phyloP scores from a whole-genome alignment of 1,284 basidiomycete genomes.

The Phellopilus nigrolimitatus region DNA sequence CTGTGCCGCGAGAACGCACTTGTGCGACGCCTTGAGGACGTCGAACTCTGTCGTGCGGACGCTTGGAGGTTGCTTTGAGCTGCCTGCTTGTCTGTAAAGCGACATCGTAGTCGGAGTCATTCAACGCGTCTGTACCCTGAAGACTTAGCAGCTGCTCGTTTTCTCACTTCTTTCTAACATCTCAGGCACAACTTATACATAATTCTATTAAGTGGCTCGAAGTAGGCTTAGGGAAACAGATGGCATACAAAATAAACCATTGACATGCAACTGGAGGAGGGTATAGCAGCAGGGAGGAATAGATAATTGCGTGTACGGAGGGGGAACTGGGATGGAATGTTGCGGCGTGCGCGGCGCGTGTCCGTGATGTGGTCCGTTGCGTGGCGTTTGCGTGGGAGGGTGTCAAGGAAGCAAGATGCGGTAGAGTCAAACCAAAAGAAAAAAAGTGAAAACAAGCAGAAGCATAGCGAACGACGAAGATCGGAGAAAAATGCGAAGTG shows the following conservation, averaged over 20 bases:
- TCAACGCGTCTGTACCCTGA: background rate
- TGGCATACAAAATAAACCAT: too few species aligned
- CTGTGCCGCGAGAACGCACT: constrained; percentile 32
- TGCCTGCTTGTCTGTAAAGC: constrained; percentile 4
- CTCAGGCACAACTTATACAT: too few species aligned
- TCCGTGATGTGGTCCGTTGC: too few species aligned
- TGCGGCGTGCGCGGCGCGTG: background rate
- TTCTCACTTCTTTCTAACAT: too few species aligned
- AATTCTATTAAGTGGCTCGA: background rate
- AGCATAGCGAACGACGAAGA: background rate
- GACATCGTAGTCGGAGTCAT: constrained; percentile 1
- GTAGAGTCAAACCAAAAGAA: too few species aligned
- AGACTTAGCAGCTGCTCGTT: too few species aligned
- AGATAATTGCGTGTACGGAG: background rate
- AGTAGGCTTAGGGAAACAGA: too few species aligned
- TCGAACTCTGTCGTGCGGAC: constrained; percentile 50
- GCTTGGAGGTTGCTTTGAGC: constrained; percentile 1
- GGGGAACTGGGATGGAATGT: background rate
- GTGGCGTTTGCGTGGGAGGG: too few species aligned
- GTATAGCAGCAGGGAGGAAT: background rate
- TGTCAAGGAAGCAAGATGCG: too few species aligned
- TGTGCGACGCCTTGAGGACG: constrained; percentile 59
- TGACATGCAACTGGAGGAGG: background rate
- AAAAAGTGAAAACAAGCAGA: too few species aligned
- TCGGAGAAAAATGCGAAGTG: background rate